Percentiles rank a stretch among this genome's conserved stretches.
These are phyloP conservation scores for Hyphochytrium catenoides DNA, from an alignment of 352 stramenopile genomes.

Conservation along the genomic window DNA sequence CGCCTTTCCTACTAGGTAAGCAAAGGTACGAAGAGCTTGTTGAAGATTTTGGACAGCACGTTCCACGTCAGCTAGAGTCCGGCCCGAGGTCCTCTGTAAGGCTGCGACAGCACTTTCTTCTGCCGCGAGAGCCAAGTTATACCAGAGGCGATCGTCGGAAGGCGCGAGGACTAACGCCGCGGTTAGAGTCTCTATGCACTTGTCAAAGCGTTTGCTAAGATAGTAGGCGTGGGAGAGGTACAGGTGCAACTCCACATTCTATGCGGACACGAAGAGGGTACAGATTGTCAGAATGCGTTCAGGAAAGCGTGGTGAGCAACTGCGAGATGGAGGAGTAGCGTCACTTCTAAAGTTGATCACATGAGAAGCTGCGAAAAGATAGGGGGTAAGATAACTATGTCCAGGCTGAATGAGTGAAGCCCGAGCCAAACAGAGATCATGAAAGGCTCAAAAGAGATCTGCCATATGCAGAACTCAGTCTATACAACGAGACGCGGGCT, in stretches of 20 bases:
- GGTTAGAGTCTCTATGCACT: conserved; percentile 53
- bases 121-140: conserved; percentile 54
- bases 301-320: not conserved
- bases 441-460: no score
- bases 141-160: conserved; percentile 48
- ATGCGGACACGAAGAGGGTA: conserved; percentile 4
- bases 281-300: not conserved
- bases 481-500: no score
- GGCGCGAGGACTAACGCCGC: conserved; percentile 44
- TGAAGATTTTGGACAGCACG: conserved; percentile 58
- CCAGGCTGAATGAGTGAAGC: no score
- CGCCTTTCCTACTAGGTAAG: conserved; percentile 37
- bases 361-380: no score
- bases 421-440: no score
- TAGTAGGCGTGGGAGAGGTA: conserved; percentile 69
- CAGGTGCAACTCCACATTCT: conserved; percentile 19
- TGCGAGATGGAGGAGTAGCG: no score
- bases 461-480: no score
- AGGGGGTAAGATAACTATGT: no score
- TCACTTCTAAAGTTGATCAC: no score
- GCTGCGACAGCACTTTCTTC: conserved; percentile 52
- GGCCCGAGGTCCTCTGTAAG: conserved; percentile 24
- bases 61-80: conserved; percentile 62
- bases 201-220: conserved; percentile 61
- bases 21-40: conserved; percentile 49